Conservation (phyloP, 2,329 filamentous ascomycete genomes). For the Falciphora oryzae region DNA sequence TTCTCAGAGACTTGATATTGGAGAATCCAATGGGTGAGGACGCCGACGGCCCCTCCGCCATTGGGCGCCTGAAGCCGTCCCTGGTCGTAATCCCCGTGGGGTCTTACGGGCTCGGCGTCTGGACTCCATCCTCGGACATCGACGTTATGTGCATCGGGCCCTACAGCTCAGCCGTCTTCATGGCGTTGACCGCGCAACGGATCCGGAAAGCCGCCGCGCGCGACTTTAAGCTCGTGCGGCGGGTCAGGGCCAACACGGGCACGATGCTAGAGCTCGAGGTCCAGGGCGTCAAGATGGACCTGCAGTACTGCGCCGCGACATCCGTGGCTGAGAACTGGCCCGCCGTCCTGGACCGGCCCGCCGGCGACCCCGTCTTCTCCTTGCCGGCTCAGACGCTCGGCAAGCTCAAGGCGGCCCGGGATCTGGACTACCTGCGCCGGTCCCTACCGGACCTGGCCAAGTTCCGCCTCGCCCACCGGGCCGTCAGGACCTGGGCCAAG, state of each 20-base stretch:
- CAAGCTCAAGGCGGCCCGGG: constrained; percentile 59
- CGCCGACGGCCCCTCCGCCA: not conserved
- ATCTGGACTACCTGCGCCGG: constrained; percentile 53
- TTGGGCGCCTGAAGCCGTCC: constrained; percentile 24
- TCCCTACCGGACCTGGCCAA: constrained; percentile 53
- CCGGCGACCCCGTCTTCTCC: constrained; percentile 47
- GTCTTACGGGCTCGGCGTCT: constrained; percentile 58
- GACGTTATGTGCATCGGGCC: constrained; percentile 61
- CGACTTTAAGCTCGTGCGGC: constrained; percentile 46
- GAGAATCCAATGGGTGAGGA: not conserved
- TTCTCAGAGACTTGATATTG: constrained; percentile 11
- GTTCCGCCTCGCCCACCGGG: constrained; percentile 53
- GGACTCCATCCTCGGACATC: constrained; percentile 55
- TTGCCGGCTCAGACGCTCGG: constrained; percentile 50
- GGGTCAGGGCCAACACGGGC: constrained; percentile 52
- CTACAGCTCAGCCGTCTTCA: constrained; percentile 56
- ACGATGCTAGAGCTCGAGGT: constrained; percentile 60
- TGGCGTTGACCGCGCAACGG: constrained; percentile 49
- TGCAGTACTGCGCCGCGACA: constrained; percentile 60
- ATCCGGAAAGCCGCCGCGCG: constrained; percentile 38
- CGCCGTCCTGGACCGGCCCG: constrained; percentile 37
- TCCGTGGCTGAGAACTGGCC: constrained; percentile 49
- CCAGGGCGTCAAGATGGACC: constrained; percentile 51
- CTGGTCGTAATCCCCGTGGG: constrained; percentile 57
- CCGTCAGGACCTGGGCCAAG: constrained; percentile 58